Evolutionary conservation across 805 yeast species (phyloP), one percentile per base, ranked within the genome.

Genomic region (Lipomyces yamadae): DNA sequence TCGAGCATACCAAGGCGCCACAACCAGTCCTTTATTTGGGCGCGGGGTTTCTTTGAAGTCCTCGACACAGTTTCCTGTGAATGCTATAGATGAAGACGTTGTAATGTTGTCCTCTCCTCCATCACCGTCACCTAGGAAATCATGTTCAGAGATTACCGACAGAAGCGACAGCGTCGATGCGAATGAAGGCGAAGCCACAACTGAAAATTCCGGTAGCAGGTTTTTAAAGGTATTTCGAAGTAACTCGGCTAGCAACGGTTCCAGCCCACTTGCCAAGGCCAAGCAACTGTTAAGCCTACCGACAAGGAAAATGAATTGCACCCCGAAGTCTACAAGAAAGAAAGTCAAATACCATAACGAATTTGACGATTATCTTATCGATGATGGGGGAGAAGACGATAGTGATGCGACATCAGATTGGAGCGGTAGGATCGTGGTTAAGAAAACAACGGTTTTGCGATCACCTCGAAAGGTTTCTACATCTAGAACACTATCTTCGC

Each of bases 401-500:
- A 58, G 63, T n/a, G 62, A 50, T 4, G 65, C 59, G 6, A 62
- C 56, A 24, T 62, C 69, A 48, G 70, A 56, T 18, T 67, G 68
- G 68, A 54, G 57, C 24, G 63, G 54, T 8, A 30, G 61, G 35
- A 66, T 67, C 11, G 55, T 67, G 10, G 63, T 66, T 11, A 60
- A 62, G 65, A 63, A 66, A 34, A 63, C 70, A 3, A 65, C 68
- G 0, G 64, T 64, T 8, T 34, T 64, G 50, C 35, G 68, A 52
- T 67, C 70, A 3, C 70, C 70, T 18, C 18, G 69, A 29, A 67
- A 67, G 34, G 56, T 48, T 8, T 65, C 68, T 1, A 29, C 62
- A 3, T 29, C 63, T 35, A 18, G 54, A 35, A 34, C 78, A 78
- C 53, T 72, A 81, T 8, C 30, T 6, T 65, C 65, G 42, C 65